Evolutionary conservation across 208 protist species (phyloP), one percentile per base, ranked within the genome.

Genomic region (Porcisia deanei): DNA sequence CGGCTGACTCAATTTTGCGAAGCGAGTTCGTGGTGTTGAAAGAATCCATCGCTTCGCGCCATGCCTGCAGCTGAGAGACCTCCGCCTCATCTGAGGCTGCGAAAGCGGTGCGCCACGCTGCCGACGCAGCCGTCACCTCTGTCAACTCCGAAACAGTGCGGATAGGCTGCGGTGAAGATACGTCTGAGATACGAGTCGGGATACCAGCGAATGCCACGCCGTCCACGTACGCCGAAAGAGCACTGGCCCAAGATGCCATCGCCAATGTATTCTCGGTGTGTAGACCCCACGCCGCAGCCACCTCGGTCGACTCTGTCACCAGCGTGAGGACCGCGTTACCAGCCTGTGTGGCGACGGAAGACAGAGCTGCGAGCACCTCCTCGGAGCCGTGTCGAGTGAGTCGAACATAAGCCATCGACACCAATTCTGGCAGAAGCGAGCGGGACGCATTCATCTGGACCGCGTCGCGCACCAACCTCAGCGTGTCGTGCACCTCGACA

Each of bases 331-430:
- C 73, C 7, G 78, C 57, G 10, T 76, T 75, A 47, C 81, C 82
- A n/a, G 73, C 81, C 60, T 82, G 79, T 41, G 82, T 73, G 18
- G 79, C 74, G 25, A 77, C 9, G 8, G 75, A 72, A 3, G 81
- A 82, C 1, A 84, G 64, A 18, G 85, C 78, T 9, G 85, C 85
- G n/a, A 86, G 39, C 4, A 86, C 63, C 52, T 82, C 81, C 41
- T 82, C 77, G 6, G 75, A 80, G 53, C 85, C 85, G 37, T 68
- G 53, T n/a, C 75, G 68, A 25, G 79, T 89, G 37, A 89, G 68
- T 37, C 77, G 81, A 39, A 78, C 41, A 59, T 84, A 79, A 18
- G 67, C 69, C 59, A 85, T 63, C 30, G 77, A n/a, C 49, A 84
- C 81, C 34, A 43, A 45, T 30, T 37, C 57, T 16, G 85, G 85